phyloP scores from a whole-genome alignment of 345 rosid genomes.

The Camelina hispida region DNA sequence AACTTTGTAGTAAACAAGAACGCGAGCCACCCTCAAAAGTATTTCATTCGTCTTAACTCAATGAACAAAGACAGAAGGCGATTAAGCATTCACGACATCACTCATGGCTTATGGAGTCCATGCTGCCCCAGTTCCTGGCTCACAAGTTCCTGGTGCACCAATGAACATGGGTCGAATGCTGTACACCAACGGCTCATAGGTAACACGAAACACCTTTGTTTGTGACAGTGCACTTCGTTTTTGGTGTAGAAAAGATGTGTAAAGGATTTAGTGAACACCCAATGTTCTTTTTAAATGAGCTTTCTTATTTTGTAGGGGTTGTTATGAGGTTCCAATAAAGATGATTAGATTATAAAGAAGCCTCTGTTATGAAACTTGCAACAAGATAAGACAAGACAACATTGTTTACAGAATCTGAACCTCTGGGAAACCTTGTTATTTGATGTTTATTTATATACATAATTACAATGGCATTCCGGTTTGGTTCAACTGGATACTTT shows the following conservation, averaged over 20 bases:
- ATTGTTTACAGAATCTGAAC: not conserved
- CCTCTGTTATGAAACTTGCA: constrained; percentile 15
- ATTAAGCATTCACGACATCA: constrained; percentile 94
- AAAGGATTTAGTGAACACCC: constrained; percentile 51
- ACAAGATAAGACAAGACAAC: not conserved
- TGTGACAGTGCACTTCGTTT: constrained; percentile 38
- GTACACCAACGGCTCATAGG: constrained; percentile 70
- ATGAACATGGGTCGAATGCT: constrained; percentile 70
- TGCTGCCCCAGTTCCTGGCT: constrained; percentile 68
- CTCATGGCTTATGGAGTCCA: constrained; percentile 81
- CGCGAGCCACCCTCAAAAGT: constrained; percentile 99
- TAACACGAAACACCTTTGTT: constrained; percentile 39
- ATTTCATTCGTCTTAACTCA: constrained; percentile 85
- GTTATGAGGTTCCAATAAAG: constrained; percentile 32
- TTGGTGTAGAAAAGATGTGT: constrained; percentile 52
- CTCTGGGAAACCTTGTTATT: too few species aligned
- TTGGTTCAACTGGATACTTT: constrained; percentile 5
- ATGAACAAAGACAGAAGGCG: constrained; percentile 97
- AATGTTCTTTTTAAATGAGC: constrained; percentile 35
- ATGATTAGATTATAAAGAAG: constrained; percentile 31
- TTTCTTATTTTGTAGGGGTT: constrained; percentile 31
- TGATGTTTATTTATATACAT: too few species aligned
- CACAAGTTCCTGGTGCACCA: constrained; percentile 78
- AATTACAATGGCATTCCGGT: not conserved
- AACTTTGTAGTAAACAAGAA: constrained; percentile 91